phyloP scores from a whole-genome alignment of 2,329 filamentous ascomycete species.

The Cordyceps javanica region DNA sequence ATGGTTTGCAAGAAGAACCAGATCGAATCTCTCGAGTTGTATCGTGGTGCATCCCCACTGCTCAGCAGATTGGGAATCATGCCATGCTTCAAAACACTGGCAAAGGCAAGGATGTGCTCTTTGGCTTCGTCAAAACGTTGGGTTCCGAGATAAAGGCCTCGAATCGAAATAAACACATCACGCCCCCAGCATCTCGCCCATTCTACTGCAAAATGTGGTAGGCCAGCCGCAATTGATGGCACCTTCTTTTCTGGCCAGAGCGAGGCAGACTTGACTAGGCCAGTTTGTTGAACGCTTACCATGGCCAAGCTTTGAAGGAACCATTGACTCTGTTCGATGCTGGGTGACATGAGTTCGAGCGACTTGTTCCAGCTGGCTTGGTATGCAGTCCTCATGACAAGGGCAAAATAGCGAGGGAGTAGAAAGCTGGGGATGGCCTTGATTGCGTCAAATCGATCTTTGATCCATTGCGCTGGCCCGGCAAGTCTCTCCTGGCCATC shows the following conservation, averaged over 20 bases:
- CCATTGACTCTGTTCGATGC: conserved; percentile 73
- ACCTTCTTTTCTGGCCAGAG: conserved; percentile 81
- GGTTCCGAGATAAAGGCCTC: conserved; percentile 86
- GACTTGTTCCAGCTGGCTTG: conserved; percentile 72
- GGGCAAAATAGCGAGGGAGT: conserved; percentile 85
- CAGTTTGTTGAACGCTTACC: conserved; percentile 87
- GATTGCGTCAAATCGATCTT: conserved; percentile 78
- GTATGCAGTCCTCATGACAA: conserved; percentile 84
- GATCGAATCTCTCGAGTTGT: conserved; percentile 92
- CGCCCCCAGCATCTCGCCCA: conserved; percentile 98
- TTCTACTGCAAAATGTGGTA: conserved; percentile 88
- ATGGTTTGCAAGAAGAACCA: conserved; percentile 98
- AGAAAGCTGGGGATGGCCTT: conserved; percentile 82
- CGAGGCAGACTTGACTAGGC: conserved; percentile 82
- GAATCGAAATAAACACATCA: conserved; percentile 92
- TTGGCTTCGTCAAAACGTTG: conserved; percentile 82
- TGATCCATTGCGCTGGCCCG: conserved; percentile 70
- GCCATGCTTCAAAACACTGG: conserved; percentile 92
- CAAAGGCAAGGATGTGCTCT: conserved; percentile 92
- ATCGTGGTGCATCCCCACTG: conserved; percentile 77
- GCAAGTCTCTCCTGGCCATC: conserved; percentile 56
- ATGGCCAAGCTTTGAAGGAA: conserved; percentile 86
- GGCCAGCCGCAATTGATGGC: conserved; percentile 80
- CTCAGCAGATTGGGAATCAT: conserved; percentile 95
- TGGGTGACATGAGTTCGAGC: conserved; percentile 70